Evolutionary conservation across 2,329 filamentous ascomycete genomes (phyloP).

Genomic region (Botrytis deweyae): DNA sequence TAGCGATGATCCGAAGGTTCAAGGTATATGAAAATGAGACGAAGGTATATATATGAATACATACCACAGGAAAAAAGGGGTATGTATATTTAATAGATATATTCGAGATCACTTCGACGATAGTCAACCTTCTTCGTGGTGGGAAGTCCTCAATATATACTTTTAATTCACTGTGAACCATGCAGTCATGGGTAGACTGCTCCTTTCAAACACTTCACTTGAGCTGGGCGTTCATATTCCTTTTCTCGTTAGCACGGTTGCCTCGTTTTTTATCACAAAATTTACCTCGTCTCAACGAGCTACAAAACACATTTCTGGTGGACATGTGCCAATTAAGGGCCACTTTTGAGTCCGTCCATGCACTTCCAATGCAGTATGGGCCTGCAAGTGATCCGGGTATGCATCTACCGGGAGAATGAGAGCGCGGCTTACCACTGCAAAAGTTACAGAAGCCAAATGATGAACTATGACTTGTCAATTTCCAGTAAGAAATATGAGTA

Average conservation of each 20-base stretch:
- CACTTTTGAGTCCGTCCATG: not conserved
- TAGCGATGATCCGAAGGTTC: conserved; percentile 33
- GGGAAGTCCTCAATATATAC: conserved; percentile 31
- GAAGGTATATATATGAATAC: not conserved
- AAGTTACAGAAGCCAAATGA: conserved; percentile 12
- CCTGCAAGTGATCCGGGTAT: conserved; percentile 21
- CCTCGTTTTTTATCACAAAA: conserved; percentile 29
- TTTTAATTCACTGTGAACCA: not conserved
- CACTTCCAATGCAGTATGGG: conserved; percentile 14
- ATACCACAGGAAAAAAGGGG: conserved; percentile 4
- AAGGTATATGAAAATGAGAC: conserved; percentile 20
- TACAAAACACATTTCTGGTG: conserved; percentile 21
- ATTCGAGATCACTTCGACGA: conserved; percentile 4
- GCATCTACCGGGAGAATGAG: conserved; percentile 8
- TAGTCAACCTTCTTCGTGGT: conserved; percentile 19
- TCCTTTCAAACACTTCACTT: conserved; percentile 24
- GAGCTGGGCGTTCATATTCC: conserved; percentile 25
- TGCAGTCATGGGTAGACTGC: conserved; percentile 28
- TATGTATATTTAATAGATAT: not conserved
- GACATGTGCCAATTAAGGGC: conserved; percentile 11
- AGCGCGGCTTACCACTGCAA: conserved; percentile 9
- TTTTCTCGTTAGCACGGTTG: conserved; percentile 30
- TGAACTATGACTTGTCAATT: conserved; percentile 1
- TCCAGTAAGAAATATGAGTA: not conserved
- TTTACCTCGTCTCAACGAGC: conserved; percentile 25